phyloP scores from a whole-genome alignment of 2,329 filamentous ascomycete genomes.

The Byssothecium circinans region DNA sequence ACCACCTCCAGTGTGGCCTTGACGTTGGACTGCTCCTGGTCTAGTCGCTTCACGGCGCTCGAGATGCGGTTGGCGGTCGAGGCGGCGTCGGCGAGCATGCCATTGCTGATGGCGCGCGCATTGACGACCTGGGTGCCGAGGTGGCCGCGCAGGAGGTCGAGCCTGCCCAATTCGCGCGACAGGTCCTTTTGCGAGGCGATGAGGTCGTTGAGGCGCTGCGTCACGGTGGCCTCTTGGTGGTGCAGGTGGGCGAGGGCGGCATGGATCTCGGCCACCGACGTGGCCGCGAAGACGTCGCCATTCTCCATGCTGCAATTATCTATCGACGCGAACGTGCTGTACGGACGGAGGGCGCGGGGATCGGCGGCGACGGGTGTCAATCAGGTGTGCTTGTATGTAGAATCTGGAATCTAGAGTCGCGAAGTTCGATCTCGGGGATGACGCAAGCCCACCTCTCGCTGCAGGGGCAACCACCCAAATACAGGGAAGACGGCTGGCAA shows the following conservation, averaged over 20 bases:
- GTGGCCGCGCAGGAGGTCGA: slow-evolving; percentile 87
- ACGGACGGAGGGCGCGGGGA: too few relatives aligned
- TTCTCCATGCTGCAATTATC: slow-evolving; percentile 21
- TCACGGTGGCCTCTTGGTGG: slow-evolving; percentile 72
- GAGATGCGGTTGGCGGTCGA: slow-evolving; percentile 84
- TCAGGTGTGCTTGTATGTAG: too few relatives aligned
- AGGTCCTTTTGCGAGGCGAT: slow-evolving; percentile 84
- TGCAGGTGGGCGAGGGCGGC: slow-evolving; percentile 75
- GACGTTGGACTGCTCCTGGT: slow-evolving; percentile 88
- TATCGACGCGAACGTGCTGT: too few relatives aligned
- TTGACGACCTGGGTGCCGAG: slow-evolving; percentile 85
- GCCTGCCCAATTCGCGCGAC: slow-evolving; percentile 78
- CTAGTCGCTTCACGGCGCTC: slow-evolving; percentile 80
- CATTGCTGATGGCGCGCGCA: slow-evolving; percentile 80
- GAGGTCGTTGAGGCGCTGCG: slow-evolving; percentile 72
- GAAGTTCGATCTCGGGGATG: slow-evolving; percentile 3
- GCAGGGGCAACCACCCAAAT: slow-evolving; percentile 11
- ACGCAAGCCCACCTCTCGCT: slow-evolving; percentile 8
- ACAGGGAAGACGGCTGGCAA: slow-evolving; percentile 3
- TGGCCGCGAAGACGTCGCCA: slow-evolving; percentile 61
- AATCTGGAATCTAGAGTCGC: too few relatives aligned
- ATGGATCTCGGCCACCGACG: slow-evolving; percentile 77
- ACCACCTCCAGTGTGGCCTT: slow-evolving; percentile 89
- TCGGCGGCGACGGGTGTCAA: too few relatives aligned
- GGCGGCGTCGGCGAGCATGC: slow-evolving; percentile 85